Percentiles rank a stretch among this genome's conserved stretches.
Evolutionary conservation across 805 yeast species (phyloP).

Genomic region (Wickerhamiella shivajii): DNA sequence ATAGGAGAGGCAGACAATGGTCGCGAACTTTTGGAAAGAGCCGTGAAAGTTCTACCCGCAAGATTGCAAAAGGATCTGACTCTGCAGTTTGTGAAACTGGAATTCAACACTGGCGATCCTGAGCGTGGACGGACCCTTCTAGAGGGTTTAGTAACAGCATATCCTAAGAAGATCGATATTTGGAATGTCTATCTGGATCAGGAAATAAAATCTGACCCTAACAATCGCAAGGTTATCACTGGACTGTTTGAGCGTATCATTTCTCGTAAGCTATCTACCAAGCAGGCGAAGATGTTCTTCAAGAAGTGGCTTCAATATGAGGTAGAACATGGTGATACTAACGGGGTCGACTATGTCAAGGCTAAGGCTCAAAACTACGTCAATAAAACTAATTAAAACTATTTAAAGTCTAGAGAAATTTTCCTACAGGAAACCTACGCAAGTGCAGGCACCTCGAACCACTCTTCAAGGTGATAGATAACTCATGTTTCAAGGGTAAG

Average conservation of each 20-base stretch:
- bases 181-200: constrained; percentile 95
- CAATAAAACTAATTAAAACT: constrained; percentile 16
- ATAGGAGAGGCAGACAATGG: constrained; percentile 35
- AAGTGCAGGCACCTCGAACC: too few relatives aligned
- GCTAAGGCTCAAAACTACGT: constrained; percentile 80
- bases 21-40: constrained; percentile 51
- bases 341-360: constrained; percentile 69
- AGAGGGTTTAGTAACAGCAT: constrained; percentile 81
- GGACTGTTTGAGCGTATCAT: constrained; percentile 72
- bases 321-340: constrained; percentile 50
- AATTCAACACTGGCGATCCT: constrained; percentile 63
- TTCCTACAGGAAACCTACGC: too few relatives aligned
- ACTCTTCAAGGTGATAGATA: too few relatives aligned
- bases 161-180: constrained; percentile 79
- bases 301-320: constrained; percentile 81
- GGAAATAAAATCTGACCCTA: constrained; percentile 54
- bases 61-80: constrained; percentile 41
- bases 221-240: constrained; percentile 47
- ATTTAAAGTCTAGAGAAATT: too few relatives aligned
- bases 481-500: too few relatives aligned
- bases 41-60: constrained; percentile 38
- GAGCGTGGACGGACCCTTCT: constrained; percentile 92
- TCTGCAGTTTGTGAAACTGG: constrained; percentile 77
- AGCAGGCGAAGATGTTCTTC: constrained; percentile 90
- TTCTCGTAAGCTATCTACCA: constrained; percentile 49